Evolutionary conservation across 352 stramenopile species (phyloP), one percentile per base, ranked within the genome.

Genomic region (Phytophthora pseudosyringae): DNA sequence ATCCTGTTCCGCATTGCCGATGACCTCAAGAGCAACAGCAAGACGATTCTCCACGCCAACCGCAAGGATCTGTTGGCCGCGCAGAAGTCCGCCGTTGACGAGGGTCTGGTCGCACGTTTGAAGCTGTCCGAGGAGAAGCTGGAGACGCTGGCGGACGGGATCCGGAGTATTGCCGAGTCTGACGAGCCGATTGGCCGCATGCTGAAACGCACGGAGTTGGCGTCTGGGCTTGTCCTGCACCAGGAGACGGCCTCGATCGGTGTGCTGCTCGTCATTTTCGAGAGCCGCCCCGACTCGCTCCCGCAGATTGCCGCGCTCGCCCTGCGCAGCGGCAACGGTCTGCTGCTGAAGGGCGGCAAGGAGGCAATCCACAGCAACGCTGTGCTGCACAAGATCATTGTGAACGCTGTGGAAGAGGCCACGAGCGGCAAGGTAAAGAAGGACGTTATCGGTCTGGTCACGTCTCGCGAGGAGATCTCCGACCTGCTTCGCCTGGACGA

Each of bases 221-320:
- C 91, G 1, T 90, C 90, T 36, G 95, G 96, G 16, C 76, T 99
- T n/a, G 73, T 96, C 15, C 79, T 99, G 35, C 91, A 96, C 47
- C 91, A 98, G 60, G 94, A 98, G 54, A 99, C 96, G 4, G 88
- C 95, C 0, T 91, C 97, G 13, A 99, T 99, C 68, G 97, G 98
- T 28, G 97, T 99, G 29, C 70, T 99, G 8, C 94, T 99, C 56
- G 96, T 99, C 44, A 98, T 99, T 63, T 99, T 99, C 64, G 98
- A 99, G 77, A 98, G 91, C 56, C 81, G 98, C 13, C 98, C 98
- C 11, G 97, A 99, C 73, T 98, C 89, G 18, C 65, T 98, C 25
- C 92, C 94, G 16, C 95, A 99, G 83, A 99, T 99, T 68, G 93
- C 97, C 11, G 88, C 95, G 10, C 87, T 99, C 1, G 95, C 95